phyloP scores from a whole-genome alignment of 1,139 yeast genomes.

The Suhomyces bolitotheri region DNA sequence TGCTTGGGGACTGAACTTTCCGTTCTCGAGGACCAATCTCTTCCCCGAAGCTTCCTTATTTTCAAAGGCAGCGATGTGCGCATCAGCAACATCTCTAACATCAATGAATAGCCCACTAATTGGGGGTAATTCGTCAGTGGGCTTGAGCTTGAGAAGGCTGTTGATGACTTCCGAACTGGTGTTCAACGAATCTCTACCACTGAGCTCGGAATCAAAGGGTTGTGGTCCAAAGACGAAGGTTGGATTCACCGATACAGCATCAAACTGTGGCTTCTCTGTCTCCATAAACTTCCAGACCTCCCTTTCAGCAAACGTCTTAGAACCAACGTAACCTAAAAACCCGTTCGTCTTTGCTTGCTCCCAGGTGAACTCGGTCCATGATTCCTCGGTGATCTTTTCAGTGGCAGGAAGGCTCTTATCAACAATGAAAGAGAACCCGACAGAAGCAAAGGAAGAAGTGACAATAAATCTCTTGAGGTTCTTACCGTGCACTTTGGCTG shows the following conservation, averaged over 20 bases:
- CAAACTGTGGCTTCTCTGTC: conserved; percentile 4
- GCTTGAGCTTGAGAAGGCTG: conserved; percentile 14
- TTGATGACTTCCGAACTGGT: conserved; percentile 1
- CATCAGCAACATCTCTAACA: conserved; percentile 17
- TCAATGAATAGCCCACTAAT: conserved; percentile 14
- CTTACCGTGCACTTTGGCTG: conserved; percentile 1
- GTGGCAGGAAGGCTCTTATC: not conserved
- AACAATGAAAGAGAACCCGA: not conserved
- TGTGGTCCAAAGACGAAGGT: conserved; percentile 3
- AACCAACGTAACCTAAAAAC: conserved; percentile 1
- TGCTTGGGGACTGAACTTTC: conserved; percentile 23
- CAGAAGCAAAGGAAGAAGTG: conserved; percentile 3
- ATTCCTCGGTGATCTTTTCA: not conserved
- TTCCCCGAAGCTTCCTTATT: conserved; percentile 11
- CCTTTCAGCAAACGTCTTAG: conserved; percentile 1
- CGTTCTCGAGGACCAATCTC: conserved; percentile 9
- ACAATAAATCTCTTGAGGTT: conserved; percentile 1
- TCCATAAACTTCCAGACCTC: conserved; percentile 1
- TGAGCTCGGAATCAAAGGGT: conserved; percentile 1
- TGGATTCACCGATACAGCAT: conserved; percentile 1
- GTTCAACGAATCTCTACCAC: conserved; percentile 1
- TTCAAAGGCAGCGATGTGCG: conserved; percentile 15
- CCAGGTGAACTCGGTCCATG: conserved; percentile 1
- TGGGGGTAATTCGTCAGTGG: conserved; percentile 14
- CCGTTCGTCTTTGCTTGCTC: conserved; percentile 1